Base-by-base conservation (phyloP, 2,329 filamentous ascomycete genomes). In the Cylindrodendrum hubeiense region DNA sequence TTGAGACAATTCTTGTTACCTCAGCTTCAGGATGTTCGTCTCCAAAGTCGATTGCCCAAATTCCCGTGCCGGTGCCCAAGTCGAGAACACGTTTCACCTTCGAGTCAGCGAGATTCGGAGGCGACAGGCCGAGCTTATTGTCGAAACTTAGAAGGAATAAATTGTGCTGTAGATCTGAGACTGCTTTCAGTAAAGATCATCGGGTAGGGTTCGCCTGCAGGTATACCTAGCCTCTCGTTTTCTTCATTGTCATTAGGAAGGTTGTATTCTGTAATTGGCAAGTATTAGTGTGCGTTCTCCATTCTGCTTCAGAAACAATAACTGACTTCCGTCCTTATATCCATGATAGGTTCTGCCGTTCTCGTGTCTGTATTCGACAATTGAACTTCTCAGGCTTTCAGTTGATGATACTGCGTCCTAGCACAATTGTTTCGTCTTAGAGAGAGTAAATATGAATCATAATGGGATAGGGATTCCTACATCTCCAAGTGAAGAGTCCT, bases 21-120 rank as follows among this genome's bases (percentile, higher is more conserved):
- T 69, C 39, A 1, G 68, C 33, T 5, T 67, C 53, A 7, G 66
- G 66, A 2, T 67, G 57, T 17, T 71, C 68, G 12, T 69, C 68
- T 0, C 49, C 68, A 49, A 19, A 65, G 47, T 63, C 58, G 4
- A 65, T 65, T 2, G 63, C 58, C 63, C 52, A 65, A 1, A 65
- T 53, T n/a, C 59, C 58, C 3, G 52, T 63, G 8, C 64, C 54
- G 9, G 60, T 66, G 1, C 64, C 51, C 3, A 67, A 8, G 24
- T 64, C 64, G 0, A 67, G 51, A 21, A 56, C 55, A 3, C 41
- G 50, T 5, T 56, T 33, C 7, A 39, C 24, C 7, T 52, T 51
- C 1, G 37, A 43, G 12, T 49, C 43, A 3, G 51, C 34, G 2
- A 28, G 21, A 17, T 63, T 65, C 2, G 62, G 62, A 0, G 62